These are phyloP conservation scores for Solanum chaucha DNA, from an alignment of 257 asterid species.

Conservation along the genomic window DNA sequence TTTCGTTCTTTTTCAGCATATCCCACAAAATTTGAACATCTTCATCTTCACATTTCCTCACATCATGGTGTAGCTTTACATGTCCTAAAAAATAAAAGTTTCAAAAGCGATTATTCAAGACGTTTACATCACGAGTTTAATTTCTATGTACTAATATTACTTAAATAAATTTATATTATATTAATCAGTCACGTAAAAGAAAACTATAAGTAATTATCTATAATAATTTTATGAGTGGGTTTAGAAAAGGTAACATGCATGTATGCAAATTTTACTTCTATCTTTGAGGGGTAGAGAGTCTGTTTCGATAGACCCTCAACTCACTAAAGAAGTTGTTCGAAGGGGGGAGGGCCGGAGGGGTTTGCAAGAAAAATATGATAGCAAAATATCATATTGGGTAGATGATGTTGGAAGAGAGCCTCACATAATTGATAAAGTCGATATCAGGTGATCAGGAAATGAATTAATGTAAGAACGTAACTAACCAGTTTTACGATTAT, in stretches of 20 bases:
- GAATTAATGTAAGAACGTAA: background rate
- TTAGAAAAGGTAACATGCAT: background rate
- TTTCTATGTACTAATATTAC: background rate
- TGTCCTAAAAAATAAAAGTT: slow-evolving; percentile 17
- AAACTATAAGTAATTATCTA: background rate
- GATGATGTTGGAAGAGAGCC: background rate
- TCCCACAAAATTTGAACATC: slow-evolving; percentile 61
- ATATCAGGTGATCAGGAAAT: background rate
- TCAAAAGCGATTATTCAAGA: background rate
- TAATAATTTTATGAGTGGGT: no score
- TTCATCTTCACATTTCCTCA: slow-evolving; percentile 43
- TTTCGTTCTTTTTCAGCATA: slow-evolving; percentile 32
- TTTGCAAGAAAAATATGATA: background rate
- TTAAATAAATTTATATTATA: no score
- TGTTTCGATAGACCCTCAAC: background rate
- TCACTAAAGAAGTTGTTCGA: background rate
- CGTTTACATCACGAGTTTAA: background rate
- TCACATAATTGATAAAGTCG: background rate
- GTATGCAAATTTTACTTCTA: background rate
- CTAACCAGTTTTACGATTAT: slow-evolving; percentile 37
- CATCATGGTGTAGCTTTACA: slow-evolving; percentile 26
- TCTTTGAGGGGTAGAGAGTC: background rate
- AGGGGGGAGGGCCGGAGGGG: background rate
- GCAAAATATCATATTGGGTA: background rate
- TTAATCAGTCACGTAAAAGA: no score